Conservation (phyloP, 176 grass and related monocot species). For the Carex pumila region DNA sequence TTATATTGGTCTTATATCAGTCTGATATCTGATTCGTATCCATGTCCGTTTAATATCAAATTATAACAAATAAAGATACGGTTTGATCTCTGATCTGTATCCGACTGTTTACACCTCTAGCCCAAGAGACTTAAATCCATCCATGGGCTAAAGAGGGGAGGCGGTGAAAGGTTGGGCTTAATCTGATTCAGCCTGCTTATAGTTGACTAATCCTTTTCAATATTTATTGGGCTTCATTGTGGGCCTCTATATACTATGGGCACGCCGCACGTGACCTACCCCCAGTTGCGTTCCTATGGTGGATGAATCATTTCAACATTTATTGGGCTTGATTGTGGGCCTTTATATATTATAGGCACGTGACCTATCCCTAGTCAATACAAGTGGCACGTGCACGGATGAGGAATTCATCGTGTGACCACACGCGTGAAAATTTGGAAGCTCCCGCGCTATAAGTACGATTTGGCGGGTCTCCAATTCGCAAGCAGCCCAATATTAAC, state of each 20-base stretch:
- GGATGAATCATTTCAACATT: too few species aligned
- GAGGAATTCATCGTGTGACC: neutral
- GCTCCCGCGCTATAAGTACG: neutral
- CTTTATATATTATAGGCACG: neutral
- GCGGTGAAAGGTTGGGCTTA: neutral
- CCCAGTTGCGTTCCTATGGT: too few species aligned
- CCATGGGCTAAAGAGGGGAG: neutral
- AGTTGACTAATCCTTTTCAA: neutral
- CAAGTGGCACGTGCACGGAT: neutral
- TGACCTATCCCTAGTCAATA: neutral
- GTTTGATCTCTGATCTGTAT: too few species aligned
- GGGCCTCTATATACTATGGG: neutral
- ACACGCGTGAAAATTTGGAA: constrained; percentile 3
- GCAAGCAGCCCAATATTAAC: neutral
- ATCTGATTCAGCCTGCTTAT: neutral
- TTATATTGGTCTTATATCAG: too few species aligned
- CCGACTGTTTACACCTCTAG: too few species aligned
- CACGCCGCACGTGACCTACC: too few species aligned
- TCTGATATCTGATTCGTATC: too few species aligned
- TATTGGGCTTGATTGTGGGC: neutral
- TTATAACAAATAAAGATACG: too few species aligned
- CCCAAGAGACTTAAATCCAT: too few species aligned
- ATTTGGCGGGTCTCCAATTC: neutral
- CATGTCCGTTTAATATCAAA: too few species aligned
- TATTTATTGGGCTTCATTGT: neutral